These are phyloP conservation scores for Collybiopsis luxurians DNA, from an alignment of 768 basidiomycete species.

Conservation along the genomic window DNA sequence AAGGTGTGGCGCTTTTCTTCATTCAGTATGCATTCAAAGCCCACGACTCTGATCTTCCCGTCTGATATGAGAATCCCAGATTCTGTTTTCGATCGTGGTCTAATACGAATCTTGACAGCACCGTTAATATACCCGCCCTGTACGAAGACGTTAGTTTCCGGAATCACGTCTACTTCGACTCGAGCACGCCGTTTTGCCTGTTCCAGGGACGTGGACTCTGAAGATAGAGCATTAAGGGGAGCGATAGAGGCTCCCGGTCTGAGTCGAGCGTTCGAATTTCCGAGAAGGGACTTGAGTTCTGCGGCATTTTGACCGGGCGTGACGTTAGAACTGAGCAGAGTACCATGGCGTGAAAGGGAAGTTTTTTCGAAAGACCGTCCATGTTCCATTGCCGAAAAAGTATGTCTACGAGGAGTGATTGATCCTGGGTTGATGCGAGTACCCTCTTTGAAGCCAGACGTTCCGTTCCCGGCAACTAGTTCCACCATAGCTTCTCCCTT, in stretches of 20 bases:
- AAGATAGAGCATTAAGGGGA: conserved; percentile 18
- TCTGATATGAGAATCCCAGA: conserved; percentile 61
- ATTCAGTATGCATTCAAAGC: conserved; percentile 72
- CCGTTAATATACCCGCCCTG: conserved; percentile 79
- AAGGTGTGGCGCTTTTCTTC: conserved; percentile 71
- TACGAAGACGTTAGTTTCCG: conserved; percentile 72
- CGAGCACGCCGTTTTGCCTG: conserved; percentile 72
- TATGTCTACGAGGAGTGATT: conserved; percentile 27
- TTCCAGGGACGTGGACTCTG: conserved; percentile 50
- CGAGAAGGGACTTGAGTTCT: conserved; percentile 62
- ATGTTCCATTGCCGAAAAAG: not conserved
- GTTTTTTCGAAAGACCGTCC: conserved; percentile 6
- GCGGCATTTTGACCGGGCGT: conserved; percentile 47
- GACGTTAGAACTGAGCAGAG: conserved; percentile 50
- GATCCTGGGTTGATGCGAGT: conserved; percentile 32
- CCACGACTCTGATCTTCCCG: conserved; percentile 79
- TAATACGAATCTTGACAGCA: conserved; percentile 61
- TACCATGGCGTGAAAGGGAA: conserved; percentile 43
- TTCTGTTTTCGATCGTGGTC: conserved; percentile 52
- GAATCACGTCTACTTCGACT: conserved; percentile 78
- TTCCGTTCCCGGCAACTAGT: conserved; percentile 33
- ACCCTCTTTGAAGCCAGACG: conserved; percentile 38
- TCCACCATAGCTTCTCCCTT: conserved; percentile 45
- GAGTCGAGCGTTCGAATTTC: conserved; percentile 55
- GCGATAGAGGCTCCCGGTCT: conserved; percentile 50